These are phyloP conservation scores for Mayamaea pseudoterrestris DNA, from an alignment of 108 stramenopile genomes.

Conservation along the genomic window DNA sequence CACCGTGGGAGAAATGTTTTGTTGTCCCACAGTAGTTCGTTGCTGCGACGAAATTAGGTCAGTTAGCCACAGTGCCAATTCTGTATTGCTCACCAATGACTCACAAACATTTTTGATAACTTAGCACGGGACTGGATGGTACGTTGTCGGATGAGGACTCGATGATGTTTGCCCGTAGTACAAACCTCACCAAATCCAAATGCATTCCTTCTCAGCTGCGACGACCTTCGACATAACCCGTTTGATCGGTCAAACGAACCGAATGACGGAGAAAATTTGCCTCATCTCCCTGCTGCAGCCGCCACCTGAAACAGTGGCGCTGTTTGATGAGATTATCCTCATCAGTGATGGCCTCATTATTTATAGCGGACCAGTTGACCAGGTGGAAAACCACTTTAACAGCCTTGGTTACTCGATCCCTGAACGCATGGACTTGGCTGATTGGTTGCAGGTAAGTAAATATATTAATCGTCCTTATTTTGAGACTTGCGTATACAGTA, in stretches of 20 bases:
- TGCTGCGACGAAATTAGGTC: constrained; percentile 61
- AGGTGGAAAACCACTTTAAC: constrained; percentile 41
- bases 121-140: constrained; percentile 71
- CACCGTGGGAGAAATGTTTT: constrained; percentile 73
- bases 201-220: constrained; percentile 16
- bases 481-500: no score
- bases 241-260: constrained; percentile 21
- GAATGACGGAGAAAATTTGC: constrained; percentile 16
- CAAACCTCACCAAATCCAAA: neutral
- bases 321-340: constrained; percentile 80
- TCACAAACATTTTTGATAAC: no score
- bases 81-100: no score
- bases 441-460: constrained; percentile 42
- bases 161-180: neutral
- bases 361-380: constrained; percentile 71
- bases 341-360: constrained; percentile 69
- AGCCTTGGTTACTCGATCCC: constrained; percentile 56
- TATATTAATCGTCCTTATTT: no score
- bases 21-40: constrained; percentile 14
- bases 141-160: constrained; percentile 2
- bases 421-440: constrained; percentile 60
- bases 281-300: constrained; percentile 80
- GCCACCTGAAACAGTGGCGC: constrained; percentile 81
- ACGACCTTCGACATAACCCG: constrained; percentile 75
- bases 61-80: no score